Conservation (phyloP, 202 grass and related monocot genomes). For the Elaeis oleifera region DNA sequence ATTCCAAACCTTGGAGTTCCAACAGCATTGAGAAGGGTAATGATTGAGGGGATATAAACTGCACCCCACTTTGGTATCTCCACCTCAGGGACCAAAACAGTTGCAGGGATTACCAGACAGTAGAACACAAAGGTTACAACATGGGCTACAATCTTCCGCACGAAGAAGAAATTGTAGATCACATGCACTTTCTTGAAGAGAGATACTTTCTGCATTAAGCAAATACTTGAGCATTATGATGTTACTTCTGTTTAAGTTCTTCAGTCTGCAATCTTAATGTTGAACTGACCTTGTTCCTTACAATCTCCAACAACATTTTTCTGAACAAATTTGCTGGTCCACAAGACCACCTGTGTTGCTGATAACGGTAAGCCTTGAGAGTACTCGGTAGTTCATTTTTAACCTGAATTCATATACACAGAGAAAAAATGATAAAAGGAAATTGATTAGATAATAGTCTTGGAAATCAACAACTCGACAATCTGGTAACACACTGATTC, state of each 20-base stretch:
- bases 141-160: neutral
- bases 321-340: conserved; percentile 8
- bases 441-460: too few species aligned
- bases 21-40: conserved; percentile 76
- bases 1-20: conserved; percentile 60
- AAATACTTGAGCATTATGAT: neutral
- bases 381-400: conserved; percentile 5
- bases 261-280: too few species aligned
- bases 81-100: conserved; percentile 76
- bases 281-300: conserved; percentile 7
- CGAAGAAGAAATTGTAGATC: conserved; percentile 9
- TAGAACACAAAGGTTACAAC: conserved; percentile 1
- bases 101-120: conserved; percentile 62
- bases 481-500: too few species aligned
- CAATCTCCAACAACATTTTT: conserved; percentile 3
- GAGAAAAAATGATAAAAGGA: too few species aligned
- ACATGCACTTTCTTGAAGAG: conserved; percentile 1
- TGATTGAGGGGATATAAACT: conserved; percentile 68
- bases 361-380: conserved; percentile 11
- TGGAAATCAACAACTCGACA: too few species aligned
- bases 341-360: conserved; percentile 13
- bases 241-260: too few species aligned
- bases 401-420: neutral
- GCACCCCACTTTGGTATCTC: conserved; percentile 83
- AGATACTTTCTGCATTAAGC: conserved; percentile 1